A percentile compares a stretch with the other conserved stretches of the same genome.
Evolutionary conservation across 306 rosid genomes (phyloP).

Genomic region (Cicer bijugum): DNA sequence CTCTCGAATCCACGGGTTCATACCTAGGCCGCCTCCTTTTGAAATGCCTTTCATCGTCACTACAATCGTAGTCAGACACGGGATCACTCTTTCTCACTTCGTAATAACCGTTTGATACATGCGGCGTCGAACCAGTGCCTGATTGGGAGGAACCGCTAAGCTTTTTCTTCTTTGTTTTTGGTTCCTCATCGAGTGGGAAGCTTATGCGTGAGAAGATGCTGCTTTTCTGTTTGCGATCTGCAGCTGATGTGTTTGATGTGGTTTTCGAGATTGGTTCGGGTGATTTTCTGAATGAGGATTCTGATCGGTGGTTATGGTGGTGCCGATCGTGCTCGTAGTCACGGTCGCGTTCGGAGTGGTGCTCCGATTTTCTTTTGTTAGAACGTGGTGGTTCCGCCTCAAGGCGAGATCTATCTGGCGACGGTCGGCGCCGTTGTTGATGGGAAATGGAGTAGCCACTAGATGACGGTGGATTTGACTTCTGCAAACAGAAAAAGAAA

Average conservation of each 20-base stretch:
- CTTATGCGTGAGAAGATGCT: background rate
- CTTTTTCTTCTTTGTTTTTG: background rate
- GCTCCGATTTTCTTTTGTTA: background rate
- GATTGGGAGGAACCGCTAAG: background rate
- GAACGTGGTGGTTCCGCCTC: background rate
- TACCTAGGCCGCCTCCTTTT: conserved; percentile 2
- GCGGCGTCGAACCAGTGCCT: background rate
- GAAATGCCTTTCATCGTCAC: conserved; percentile 7
- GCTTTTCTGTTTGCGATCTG: conserved; percentile 5
- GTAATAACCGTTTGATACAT: background rate
- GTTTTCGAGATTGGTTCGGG: no score
- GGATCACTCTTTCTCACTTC: background rate
- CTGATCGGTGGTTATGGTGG: background rate
- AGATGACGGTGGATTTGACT: background rate
- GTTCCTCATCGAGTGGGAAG: background rate
- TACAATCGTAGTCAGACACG: background rate
- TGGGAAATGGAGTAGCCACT: background rate
- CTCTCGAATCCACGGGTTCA: background rate
- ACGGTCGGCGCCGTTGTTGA: background rate
- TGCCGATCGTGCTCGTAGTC: background rate
- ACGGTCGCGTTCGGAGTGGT: background rate
- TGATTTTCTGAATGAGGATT: background rate
- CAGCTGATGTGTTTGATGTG: background rate
- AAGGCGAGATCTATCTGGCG: background rate
- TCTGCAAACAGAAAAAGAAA: background rate